Evolutionary conservation across 306 rosid species (phyloP), one percentile per base, ranked within the genome.

Genomic region (Myrica gale): DNA sequence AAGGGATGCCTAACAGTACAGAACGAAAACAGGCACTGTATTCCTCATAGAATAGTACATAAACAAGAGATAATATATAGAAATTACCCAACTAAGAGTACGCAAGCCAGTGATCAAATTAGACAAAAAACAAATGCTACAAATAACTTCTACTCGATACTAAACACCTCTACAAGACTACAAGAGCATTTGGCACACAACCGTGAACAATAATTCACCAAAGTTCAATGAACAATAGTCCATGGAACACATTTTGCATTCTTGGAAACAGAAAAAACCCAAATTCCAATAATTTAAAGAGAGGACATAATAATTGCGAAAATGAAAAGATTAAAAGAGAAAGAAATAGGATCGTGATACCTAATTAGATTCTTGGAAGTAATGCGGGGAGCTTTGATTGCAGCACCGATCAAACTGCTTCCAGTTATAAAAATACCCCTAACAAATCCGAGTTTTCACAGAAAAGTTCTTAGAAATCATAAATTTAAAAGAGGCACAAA

Each of bases 361-460:
- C 99, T 96, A 32, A 96, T 92, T 81, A 96, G 91, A 80, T 96
- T 96, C 82, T 96, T 96, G 54, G 99, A 96, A 80, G 99, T 96
- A 73, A 96, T 92, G 65, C 99, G 92, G 1, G 99, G 98, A 78
- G 97, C 99, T 81, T 92, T 96, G 58, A 96, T 80, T 54, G 99
- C 99, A 43, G 99, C 99, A 45, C 99, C 99, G 88, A 96, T 96
- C 97, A 96, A 87, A 84, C 98, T 96, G 74, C 99, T 96, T 65
- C 99, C 98, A 48, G 99, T 96, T 5, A 96, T 96, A 79, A 89
- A 96, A 83, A 96, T 96, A 43, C 99, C 99, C 99, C 99, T 96
- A n/a, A 7, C 20, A 65, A 39, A 42, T 3, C 23, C 48, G 7
- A 21, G 46, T 16, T 17, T 7, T 42, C n/a, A 65, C 70, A 65